Base-by-base conservation (phyloP, 139 green algal genomes). In the Chlorella vulgaris region DNA sequence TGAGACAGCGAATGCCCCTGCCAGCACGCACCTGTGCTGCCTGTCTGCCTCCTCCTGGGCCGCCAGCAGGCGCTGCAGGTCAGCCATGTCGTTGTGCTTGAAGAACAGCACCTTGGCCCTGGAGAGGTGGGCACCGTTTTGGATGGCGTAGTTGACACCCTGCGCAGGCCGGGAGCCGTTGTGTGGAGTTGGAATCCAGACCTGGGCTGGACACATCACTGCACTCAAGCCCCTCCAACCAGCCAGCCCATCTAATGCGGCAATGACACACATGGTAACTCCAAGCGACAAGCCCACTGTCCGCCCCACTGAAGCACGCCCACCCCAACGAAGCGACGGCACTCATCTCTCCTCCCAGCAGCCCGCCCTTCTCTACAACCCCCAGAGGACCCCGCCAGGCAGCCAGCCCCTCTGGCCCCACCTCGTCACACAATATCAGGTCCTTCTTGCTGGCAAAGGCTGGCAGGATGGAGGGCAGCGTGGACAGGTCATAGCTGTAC, bases 401-500 rank as follows among this genome's bases (percentile, higher is more conserved):
- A 69, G 62, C 29, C 6, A 5, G 18, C 26, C 15, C 47, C 10
- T 24, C 15, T 58, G 5, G 18, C 5, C 79, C 4, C 43, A 93
- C 90, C 86, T 94, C 92, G 74, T 96, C 93, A 15, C 85, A 83
- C 2, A 99, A 83, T 39, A 99, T 93, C 35, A 98, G 76, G 83
- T 99, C 97, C 47, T 93, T 93, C 4, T 83, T 82, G 78, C 95
- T 97, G 53, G 92, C 93, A 89, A 98, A 98, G 5, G 97, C 93
- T 19, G 97, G 97, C 69, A 99, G 94, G 53, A 98, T 89, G 70
- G 84, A 94, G 31, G 95, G 84, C 29, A 95, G 80, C 0, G 97
- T 99, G 68, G 94, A 92, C 21, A 98, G 90, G 83, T 98, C 97
- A 74, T 97, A 99, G 1, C 91, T 93, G 82, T 99, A 99, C 33